Conservation (phyloP, 176 grass and related monocot genomes). For the Alloteropsis semialata region DNA sequence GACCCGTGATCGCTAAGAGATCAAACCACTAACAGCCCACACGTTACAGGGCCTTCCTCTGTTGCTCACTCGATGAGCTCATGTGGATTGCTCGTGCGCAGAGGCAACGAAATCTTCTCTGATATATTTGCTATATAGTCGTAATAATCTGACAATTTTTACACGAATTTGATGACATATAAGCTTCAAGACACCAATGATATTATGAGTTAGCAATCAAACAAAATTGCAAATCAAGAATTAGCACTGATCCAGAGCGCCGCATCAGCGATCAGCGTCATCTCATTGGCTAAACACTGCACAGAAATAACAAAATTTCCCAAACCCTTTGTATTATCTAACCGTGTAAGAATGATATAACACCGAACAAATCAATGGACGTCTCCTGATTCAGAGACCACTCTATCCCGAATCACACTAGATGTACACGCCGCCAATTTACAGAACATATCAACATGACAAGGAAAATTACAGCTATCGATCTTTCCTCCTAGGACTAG, state of each 20-base stretch:
- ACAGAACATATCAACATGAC: slow-evolving; percentile 26
- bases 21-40: too few relatives aligned
- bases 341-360: slow-evolving; percentile 1
- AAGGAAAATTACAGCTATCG: neutral
- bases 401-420: slow-evolving; percentile 28
- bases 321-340: slow-evolving; percentile 27
- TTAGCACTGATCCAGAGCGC: neutral
- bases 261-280: neutral
- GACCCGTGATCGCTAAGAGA: too few relatives aligned
- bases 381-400: neutral
- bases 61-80: too few relatives aligned
- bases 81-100: too few relatives aligned
- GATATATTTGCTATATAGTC: too few relatives aligned
- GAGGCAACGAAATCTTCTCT: too few relatives aligned
- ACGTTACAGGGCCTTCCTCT: too few relatives aligned
- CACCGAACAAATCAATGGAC: slow-evolving; percentile 18
- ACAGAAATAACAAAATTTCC: neutral
- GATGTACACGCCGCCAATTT: slow-evolving; percentile 44
- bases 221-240: neutral
- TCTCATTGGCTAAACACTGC: neutral
- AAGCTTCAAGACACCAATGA: neutral
- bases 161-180: neutral
- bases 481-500: neutral
- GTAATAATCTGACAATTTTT: neutral
- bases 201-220: neutral